A percentile compares a stretch with the other conserved stretches of the same genome.
Conservation (phyloP, 1,284 basidiomycete genomes). For the Erythrobasidium hasegawianum region DNA sequence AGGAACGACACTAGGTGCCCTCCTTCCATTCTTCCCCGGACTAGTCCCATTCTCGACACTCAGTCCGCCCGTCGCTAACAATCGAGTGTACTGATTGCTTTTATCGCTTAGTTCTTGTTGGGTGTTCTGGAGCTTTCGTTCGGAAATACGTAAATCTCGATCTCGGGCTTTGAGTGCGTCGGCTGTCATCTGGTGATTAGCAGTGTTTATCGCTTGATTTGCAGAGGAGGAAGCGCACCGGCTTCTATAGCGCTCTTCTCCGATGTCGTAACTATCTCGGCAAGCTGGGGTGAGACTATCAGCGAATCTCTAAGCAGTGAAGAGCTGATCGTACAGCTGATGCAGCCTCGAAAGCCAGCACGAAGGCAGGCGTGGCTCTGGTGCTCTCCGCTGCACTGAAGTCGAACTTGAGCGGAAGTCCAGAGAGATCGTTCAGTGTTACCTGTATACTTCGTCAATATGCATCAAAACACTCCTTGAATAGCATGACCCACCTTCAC, state of each 20-base stretch:
- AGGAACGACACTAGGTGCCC: background rate
- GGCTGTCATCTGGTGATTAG: no score
- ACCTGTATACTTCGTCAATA: background rate
- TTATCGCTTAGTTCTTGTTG: constrained; percentile 13
- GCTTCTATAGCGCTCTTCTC: constrained; percentile 9
- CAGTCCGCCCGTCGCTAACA: constrained; percentile 12
- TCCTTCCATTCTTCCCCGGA: background rate
- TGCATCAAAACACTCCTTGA: background rate
- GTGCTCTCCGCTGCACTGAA: constrained; percentile 6
- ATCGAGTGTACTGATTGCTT: constrained; percentile 7
- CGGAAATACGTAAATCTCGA: constrained; percentile 6
- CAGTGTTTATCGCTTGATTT: no score
- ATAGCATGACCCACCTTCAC: background rate
- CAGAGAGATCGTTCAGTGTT: background rate
- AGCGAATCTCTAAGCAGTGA: background rate
- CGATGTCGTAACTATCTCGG: background rate
- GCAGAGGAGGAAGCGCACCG: constrained; percentile 3
- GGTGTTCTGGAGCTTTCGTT: constrained; percentile 21
- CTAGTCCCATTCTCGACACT: constrained; percentile 11
- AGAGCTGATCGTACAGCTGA: constrained; percentile 1
- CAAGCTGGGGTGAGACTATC: background rate
- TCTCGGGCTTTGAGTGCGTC: constrained; percentile 13
- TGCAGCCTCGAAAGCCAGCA: constrained; percentile 23
- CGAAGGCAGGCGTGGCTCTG: constrained; percentile 16
- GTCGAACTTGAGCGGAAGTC: background rate